Percentiles rank a stretch among this genome's conserved stretches.
Evolutionary conservation across 2,329 filamentous ascomycete genomes (phyloP).

Genomic region (Penicillium sp.): DNA sequence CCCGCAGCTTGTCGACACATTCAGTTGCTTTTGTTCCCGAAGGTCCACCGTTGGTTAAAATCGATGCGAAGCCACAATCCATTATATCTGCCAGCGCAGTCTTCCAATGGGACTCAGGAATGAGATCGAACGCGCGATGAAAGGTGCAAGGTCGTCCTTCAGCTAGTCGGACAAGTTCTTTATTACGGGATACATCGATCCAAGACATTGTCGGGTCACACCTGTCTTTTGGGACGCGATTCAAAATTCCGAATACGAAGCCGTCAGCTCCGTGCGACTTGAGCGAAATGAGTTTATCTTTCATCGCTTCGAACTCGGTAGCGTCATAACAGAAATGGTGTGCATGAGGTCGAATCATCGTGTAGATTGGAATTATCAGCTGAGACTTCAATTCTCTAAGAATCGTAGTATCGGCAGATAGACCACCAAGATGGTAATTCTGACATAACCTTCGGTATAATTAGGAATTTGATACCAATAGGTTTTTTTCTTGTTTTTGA

Average conservation of each 20-base stretch:
- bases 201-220: background rate
- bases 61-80: constrained; percentile 45
- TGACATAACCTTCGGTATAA: constrained; percentile 29
- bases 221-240: constrained; percentile 9
- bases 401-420: constrained; percentile 23
- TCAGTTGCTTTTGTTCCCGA: constrained; percentile 36
- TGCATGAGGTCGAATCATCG: constrained; percentile 55
- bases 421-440: constrained; percentile 20
- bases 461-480: constrained; percentile 40
- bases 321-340: constrained; percentile 48
- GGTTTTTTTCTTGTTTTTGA: too few species aligned
- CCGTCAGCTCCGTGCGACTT: constrained; percentile 42
- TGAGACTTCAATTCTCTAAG: constrained; percentile 24
- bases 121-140: constrained; percentile 54
- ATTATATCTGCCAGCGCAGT: constrained; percentile 38
- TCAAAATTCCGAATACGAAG: constrained; percentile 55
- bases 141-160: constrained; percentile 52
- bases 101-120: constrained; percentile 27
- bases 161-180: constrained; percentile 45
- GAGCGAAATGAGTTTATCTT: constrained; percentile 38
- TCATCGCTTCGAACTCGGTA: constrained; percentile 48
- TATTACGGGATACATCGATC: constrained; percentile 46
- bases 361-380: constrained; percentile 46
- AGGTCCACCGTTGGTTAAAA: constrained; percentile 51
- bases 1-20: constrained; percentile 35